phyloP scores from a whole-genome alignment of 176 grass and related monocot genomes.

The Bonia amplexicaulis region DNA sequence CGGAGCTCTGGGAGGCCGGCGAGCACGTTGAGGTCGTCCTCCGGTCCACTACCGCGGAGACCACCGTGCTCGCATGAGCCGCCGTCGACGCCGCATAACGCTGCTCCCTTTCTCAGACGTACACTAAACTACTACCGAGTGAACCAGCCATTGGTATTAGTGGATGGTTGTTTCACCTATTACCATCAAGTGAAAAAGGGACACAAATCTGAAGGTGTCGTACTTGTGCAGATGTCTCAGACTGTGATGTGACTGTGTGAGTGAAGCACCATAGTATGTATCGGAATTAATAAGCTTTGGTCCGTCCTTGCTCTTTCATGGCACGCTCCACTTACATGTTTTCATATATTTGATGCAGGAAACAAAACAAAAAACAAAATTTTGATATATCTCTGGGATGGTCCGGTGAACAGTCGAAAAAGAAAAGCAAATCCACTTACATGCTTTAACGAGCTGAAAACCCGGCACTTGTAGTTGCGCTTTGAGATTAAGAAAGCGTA shows the following conservation, averaged over 20 bases:
- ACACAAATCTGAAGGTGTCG: background rate
- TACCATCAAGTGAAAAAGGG: background rate
- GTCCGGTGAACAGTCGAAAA: too few species aligned
- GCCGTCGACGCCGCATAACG: background rate
- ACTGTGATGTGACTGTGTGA: background rate
- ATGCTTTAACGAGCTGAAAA: too few species aligned
- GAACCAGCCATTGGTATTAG: background rate
- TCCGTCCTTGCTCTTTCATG: background rate
- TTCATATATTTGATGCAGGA: too few species aligned
- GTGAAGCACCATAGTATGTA: background rate
- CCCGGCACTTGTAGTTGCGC: too few species aligned
- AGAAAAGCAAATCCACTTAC: too few species aligned
- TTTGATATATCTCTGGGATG: too few species aligned
- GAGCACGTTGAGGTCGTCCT: constrained; percentile 52
- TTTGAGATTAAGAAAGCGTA: too few species aligned
- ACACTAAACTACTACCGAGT: background rate
- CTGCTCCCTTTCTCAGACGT: background rate
- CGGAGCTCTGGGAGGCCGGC: constrained; percentile 68
- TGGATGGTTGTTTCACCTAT: background rate
- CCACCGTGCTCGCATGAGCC: constrained; percentile 60
- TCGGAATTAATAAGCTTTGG: background rate
- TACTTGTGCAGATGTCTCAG: background rate
- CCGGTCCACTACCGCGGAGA: constrained; percentile 49
- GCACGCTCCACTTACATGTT: background rate
- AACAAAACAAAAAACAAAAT: too few species aligned